Conservation (phyloP, 2,329 filamentous ascomycete species). For the Venturia oleaginea region DNA sequence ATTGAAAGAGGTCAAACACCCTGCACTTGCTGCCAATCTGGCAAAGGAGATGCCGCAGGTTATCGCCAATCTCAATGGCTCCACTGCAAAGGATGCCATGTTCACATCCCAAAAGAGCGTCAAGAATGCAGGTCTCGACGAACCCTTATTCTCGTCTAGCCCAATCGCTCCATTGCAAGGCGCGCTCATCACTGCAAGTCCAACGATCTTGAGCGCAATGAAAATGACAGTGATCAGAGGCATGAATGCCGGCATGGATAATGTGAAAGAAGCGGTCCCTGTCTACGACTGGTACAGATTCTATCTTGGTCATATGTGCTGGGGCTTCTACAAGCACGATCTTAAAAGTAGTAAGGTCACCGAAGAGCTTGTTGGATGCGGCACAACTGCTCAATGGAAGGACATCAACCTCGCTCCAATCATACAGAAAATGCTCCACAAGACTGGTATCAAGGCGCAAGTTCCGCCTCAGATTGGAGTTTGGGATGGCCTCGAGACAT, state of each 20-base stretch:
- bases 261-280: not conserved
- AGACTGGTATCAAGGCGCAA: not conserved
- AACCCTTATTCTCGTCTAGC: not conserved
- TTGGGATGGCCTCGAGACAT: not conserved
- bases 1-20: not conserved
- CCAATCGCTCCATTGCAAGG: not conserved
- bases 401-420: not conserved
- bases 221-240: not conserved
- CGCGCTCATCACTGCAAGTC: not conserved
- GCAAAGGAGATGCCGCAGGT: not conserved
- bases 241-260: not conserved
- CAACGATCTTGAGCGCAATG: not conserved
- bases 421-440: not conserved
- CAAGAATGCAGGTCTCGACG: not conserved
- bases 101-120: not conserved
- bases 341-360: not conserved
- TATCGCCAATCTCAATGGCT: not conserved
- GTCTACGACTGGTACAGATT: not conserved
- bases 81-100: not conserved
- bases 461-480: not conserved
- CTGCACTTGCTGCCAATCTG: not conserved
- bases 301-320: not conserved
- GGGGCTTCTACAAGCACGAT: constrained; percentile 2
- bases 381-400: not conserved
- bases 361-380: not conserved